These are phyloP conservation scores for Petrea volubilis DNA, from an alignment of 257 asterid species.

Conservation along the genomic window DNA sequence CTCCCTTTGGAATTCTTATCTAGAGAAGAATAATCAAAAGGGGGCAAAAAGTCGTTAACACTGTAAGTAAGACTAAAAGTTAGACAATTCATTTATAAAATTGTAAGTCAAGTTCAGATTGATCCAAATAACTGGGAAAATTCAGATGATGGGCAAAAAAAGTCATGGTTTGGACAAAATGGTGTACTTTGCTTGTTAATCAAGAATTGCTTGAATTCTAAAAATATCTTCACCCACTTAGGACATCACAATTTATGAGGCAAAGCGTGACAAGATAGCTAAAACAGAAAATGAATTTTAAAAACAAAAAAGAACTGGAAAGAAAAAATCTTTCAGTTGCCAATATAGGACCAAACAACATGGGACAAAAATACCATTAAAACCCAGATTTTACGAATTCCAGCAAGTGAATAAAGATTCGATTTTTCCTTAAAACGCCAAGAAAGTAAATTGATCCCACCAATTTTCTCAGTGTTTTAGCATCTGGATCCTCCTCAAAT, in stretches of 20 bases:
- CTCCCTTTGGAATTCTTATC: constrained; percentile 17
- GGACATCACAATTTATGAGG: background rate
- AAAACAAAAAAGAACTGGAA: background rate
- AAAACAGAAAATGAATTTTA: background rate
- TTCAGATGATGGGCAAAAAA: background rate
- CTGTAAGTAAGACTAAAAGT: background rate
- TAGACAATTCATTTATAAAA: background rate
- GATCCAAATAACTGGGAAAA: constrained; percentile 5
- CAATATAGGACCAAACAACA: constrained; percentile 2
- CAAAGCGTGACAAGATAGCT: background rate
- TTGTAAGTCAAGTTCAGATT: constrained; percentile 4
- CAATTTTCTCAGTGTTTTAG: constrained; percentile 2
- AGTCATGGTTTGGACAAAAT: background rate
- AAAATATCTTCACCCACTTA: background rate
- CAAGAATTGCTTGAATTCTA: background rate
- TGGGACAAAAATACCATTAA: background rate
- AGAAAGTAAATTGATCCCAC: constrained; percentile 12
- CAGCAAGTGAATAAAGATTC: background rate
- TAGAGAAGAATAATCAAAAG: background rate
- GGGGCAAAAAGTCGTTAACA: background rate
- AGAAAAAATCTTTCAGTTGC: background rate
- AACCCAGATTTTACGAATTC: constrained; percentile 2
- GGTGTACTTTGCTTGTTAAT: background rate
- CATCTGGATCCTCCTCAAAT: constrained; percentile 24
- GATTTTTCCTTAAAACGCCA: background rate